phyloP scores from a whole-genome alignment of 208 protist genomes.

The Porcisia hertigi region DNA sequence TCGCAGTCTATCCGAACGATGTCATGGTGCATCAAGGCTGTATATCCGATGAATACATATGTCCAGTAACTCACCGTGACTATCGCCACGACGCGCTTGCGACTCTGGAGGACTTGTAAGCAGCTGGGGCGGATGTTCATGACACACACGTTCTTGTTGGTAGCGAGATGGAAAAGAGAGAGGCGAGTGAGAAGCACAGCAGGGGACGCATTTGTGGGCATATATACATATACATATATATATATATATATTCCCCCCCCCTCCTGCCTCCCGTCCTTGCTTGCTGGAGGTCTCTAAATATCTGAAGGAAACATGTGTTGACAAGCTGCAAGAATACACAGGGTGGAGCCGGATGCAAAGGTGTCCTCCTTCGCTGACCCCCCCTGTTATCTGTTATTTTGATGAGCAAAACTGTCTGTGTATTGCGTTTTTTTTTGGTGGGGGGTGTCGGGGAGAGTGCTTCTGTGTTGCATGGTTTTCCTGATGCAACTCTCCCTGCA shows the following conservation, averaged over 20 bases:
- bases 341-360: background rate
- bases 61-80: slow-evolving; percentile 33
- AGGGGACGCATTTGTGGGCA: background rate
- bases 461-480: too few relatives aligned
- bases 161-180: background rate
- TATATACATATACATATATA: too few relatives aligned
- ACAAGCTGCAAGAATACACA: background rate
- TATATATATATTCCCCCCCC: background rate
- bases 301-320: background rate
- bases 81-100: slow-evolving; percentile 37
- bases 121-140: background rate
- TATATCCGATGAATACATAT: slow-evolving; percentile 53
- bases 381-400: background rate
- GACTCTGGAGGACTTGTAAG: slow-evolving; percentile 26
- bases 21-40: slow-evolving; percentile 73
- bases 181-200: background rate
- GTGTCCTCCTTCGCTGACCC: background rate
- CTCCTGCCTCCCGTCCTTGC: background rate
- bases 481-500: too few relatives aligned
- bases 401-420: background rate
- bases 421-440: background rate
- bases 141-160: background rate
- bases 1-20: slow-evolving; percentile 68
- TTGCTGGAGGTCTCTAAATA: background rate
- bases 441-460: too few relatives aligned